Percentiles rank a stretch among this genome's conserved stretches.
phyloP scores from a whole-genome alignment of 805 yeast species.

The Blastobotrys attinorum region DNA sequence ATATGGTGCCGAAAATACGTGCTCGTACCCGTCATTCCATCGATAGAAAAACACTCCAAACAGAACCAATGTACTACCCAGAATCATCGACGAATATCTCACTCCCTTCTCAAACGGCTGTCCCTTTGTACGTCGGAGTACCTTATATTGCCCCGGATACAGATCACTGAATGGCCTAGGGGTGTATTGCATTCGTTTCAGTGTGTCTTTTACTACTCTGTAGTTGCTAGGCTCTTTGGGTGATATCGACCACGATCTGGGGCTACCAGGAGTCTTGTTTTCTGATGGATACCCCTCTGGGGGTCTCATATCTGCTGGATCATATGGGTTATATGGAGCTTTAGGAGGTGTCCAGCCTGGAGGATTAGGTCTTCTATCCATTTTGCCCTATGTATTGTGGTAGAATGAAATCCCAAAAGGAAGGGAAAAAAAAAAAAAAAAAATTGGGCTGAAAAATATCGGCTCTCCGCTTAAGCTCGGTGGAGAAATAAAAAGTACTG shows the following conservation, averaged over 20 bases:
- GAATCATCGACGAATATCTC: slow-evolving; percentile 43
- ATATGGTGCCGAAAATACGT: slow-evolving; percentile 62
- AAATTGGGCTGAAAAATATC: too few species aligned
- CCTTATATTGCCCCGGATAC: slow-evolving; percentile 75
- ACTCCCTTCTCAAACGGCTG: slow-evolving; percentile 55
- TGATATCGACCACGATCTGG: slow-evolving; percentile 46
- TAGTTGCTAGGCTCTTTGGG: slow-evolving; percentile 64
- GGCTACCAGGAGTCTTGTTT: slow-evolving; percentile 56
- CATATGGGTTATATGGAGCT: slow-evolving; percentile 83
- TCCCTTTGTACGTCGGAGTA: slow-evolving; percentile 50
- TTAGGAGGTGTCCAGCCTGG: slow-evolving; percentile 44
- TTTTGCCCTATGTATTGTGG: neutral
- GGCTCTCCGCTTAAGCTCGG: too few species aligned
- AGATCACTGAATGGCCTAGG: slow-evolving; percentile 69
- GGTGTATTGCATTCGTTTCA: slow-evolving; percentile 64
- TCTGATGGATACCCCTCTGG: slow-evolving; percentile 84
- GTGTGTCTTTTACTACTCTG: slow-evolving; percentile 60
- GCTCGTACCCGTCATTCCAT: slow-evolving; percentile 81
- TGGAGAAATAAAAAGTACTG: neutral
- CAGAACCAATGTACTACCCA: slow-evolving; percentile 42
- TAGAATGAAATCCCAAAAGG: too few species aligned
- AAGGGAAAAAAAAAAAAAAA: too few species aligned
- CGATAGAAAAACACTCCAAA: slow-evolving; percentile 66
- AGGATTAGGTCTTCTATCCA: slow-evolving; percentile 18
- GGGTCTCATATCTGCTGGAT: slow-evolving; percentile 67